Base-by-base conservation (phyloP, 148 eudicot genomes). In the Talinum fruticosum region DNA sequence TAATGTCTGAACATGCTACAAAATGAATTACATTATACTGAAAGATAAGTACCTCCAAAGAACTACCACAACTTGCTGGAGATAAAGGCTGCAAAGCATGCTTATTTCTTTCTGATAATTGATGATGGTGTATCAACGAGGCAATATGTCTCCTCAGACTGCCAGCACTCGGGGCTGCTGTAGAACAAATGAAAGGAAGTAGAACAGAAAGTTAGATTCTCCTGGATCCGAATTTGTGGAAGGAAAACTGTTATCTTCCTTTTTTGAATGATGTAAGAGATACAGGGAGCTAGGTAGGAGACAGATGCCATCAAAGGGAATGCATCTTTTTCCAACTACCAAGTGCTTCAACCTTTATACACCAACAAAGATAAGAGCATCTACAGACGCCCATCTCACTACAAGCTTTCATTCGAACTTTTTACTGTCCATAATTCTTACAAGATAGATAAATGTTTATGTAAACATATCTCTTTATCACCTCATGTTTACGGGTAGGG, bases 11-110 rank as follows among this genome's bases (percentile, higher is more conserved):
- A 57, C 64, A 23, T 57, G 64, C 62, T 21, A 54, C n/a, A 19
- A 5, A 6, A 19, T 3, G 8, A 23, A 54, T 54, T 18, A 19
- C 26, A 54, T 23, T n/a, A n/a, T 54, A 74, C 1, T 21, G 5
- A 74, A 32, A 73, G 54, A 75, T 34, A 13, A 21, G 61, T 88
- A 92, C 97, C 99, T 96, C 99, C 89, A 96, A 82, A 76, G 99
- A 96, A 79, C 99, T 96, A 30, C 89, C 93, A 83, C 89, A 90
- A 86, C 97, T 93, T 69, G 87, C 90, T 8, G 99, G 97, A 80
- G 97, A 96, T 24, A 86, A 84, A 37, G 95, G 93, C 84, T 86
- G 98, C 80, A 90, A 69, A 71, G 89, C 93, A 83, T 79, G 90
- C 66, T 75, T 83, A 66, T 78, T 87, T 77, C 89, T 86, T 78